Percentiles rank a stretch among this genome's conserved stretches.
phyloP scores from a whole-genome alignment of 163 green algal genomes.

The Prototheca wickerhamii region DNA sequence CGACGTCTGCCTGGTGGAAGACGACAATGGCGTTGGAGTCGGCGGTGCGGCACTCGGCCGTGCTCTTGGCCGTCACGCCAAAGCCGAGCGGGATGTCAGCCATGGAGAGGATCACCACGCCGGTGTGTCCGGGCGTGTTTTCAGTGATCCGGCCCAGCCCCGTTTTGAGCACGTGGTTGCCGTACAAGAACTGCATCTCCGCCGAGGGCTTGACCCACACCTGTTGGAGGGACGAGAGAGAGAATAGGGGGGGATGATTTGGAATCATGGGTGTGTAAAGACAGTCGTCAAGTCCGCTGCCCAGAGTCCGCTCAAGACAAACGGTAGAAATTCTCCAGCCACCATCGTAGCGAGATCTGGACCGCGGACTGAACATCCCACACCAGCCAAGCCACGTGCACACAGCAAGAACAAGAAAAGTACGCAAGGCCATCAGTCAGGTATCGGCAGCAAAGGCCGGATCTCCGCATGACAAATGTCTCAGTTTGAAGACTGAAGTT shows the following conservation, averaged over 20 bases:
- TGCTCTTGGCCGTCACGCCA: slow-evolving; percentile 84
- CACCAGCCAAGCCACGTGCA: too few species aligned
- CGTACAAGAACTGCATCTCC: slow-evolving; percentile 98
- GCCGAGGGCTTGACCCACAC: slow-evolving; percentile 95
- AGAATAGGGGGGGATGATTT: background rate
- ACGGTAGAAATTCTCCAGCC: too few species aligned
- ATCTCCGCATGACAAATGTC: slow-evolving; percentile 10
- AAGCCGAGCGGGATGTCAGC: slow-evolving; percentile 96
- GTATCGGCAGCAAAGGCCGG: too few species aligned
- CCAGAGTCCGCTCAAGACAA: background rate
- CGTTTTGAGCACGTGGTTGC: slow-evolving; percentile 96
- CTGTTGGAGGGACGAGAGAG: slow-evolving; percentile 35
- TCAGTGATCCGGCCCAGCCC: slow-evolving; percentile 95
- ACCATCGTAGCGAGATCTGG: too few species aligned
- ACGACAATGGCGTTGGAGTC: slow-evolving; percentile 88
- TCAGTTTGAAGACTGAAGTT: slow-evolving; percentile 75
- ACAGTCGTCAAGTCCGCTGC: background rate
- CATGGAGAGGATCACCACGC: slow-evolving; percentile 76
- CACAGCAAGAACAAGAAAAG: too few species aligned
- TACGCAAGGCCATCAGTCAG: background rate
- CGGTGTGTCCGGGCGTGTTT: slow-evolving; percentile 83
- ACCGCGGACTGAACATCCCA: too few species aligned
- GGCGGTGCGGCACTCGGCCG: slow-evolving; percentile 79
- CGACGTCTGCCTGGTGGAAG: slow-evolving; percentile 91
- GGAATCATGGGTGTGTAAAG: background rate